These are phyloP conservation scores for Penicillium steckii DNA, from an alignment of 495 filamentous ascomycete genomes.

Conservation along the genomic window DNA sequence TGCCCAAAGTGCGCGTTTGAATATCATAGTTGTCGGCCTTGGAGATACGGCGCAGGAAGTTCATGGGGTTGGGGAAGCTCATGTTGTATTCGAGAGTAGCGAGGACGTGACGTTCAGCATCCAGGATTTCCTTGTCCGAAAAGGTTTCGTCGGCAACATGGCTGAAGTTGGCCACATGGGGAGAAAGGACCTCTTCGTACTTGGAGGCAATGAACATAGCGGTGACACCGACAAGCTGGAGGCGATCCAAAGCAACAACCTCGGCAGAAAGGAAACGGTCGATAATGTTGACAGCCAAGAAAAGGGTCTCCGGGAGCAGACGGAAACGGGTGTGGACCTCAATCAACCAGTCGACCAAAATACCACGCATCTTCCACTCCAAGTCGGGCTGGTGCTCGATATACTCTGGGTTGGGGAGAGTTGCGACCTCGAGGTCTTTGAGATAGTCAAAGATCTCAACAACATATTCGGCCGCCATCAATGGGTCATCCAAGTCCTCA, in stretches of 20 bases:
- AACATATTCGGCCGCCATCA: conserved; percentile 98
- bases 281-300: conserved; percentile 96
- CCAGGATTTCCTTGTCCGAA: conserved; percentile 92
- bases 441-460: conserved; percentile 97
- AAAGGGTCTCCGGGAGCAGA: conserved; percentile 94
- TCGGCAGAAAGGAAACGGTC: conserved; percentile 94
- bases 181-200: conserved; percentile 96
- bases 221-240: conserved; percentile 94
- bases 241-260: conserved; percentile 88
- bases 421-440: conserved; percentile 76
- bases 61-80: conserved; percentile 99
- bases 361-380: conserved; percentile 98
- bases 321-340: conserved; percentile 98
- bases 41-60: conserved; percentile 96
- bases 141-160: conserved; percentile 97
- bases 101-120: conserved; percentile 91
- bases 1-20: conserved; percentile 91
- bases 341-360: conserved; percentile 96
- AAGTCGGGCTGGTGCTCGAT: conserved; percentile 91
- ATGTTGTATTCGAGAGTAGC: conserved; percentile 92
- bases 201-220: conserved; percentile 99
- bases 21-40: conserved; percentile 99
- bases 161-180: conserved; percentile 94
- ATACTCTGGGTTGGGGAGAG: conserved; percentile 87
- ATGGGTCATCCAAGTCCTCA: conserved; percentile 87